Base-by-base conservation (phyloP, 371 early-diverging fungal genomes). In the Saksenaea oblongispora region DNA sequence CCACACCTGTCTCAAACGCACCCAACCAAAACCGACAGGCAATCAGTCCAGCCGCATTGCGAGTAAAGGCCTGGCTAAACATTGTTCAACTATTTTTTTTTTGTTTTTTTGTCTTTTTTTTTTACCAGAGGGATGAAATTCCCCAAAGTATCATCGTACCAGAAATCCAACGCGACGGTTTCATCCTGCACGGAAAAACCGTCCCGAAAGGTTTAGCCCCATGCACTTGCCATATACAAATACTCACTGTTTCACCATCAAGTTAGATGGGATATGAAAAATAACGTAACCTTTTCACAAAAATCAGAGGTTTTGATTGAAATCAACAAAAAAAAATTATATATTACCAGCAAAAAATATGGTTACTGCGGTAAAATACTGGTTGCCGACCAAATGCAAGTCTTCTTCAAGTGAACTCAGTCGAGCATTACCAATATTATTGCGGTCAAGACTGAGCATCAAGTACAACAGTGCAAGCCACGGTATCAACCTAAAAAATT, bases 11-110 rank as follows among this genome's bases (percentile, higher is more conserved):
- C 61, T 77, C 80, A 59, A 77, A 77, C 11, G 64, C 66, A 51
- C 91, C 91, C 18, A 91, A 71, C 54, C 84, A 82, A 70, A 89
- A 84, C 1, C 91, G 81, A 31, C 82, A 72, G 1, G 80, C 75
- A 34, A 87, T 71, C 17, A 89, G 56, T 3, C 82, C 85, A 3
- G 74, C 51, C 18, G 79, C 80, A 59, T 78, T 78, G 4, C 71
- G 72, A n/a, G 76, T 76, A 3, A 74, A 74, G 5, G 86, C 81
- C 79, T 88, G 84, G 53, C 76, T 75, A 24, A 27, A 15, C n/a
- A 26, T 37, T 18, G 61, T 10, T 15, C 7, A 14, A 34, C 42
- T 1, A 5, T 42, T 0, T 34, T 15, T n/a, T 7, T 10, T 3
- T 11, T 17, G 26, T 27, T 17, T 15, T 53, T 55, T 34, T 9